phyloP scores from a whole-genome alignment of 441 rosid genomes.

The Populus trichocarpa region DNA sequence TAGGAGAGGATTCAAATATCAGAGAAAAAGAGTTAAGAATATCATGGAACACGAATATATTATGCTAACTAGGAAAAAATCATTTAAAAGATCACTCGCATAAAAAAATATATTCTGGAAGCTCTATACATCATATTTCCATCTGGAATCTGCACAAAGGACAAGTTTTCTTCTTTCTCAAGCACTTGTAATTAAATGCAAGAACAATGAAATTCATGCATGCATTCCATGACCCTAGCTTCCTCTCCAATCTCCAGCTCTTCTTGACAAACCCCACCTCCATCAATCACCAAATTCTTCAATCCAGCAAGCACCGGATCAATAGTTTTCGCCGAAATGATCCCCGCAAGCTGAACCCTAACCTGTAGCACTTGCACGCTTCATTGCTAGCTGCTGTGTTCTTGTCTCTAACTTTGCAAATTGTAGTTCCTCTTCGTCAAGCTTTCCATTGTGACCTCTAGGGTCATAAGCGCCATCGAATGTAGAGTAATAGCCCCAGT shows the following conservation, averaged over 20 bases:
- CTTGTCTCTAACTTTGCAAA: background rate
- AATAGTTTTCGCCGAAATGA: slow-evolving; percentile 6
- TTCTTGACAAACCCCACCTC: slow-evolving; percentile 21
- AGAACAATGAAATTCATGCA: slow-evolving; percentile 20
- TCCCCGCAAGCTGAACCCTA: slow-evolving; percentile 8
- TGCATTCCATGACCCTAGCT: slow-evolving; percentile 20
- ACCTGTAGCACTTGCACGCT: background rate
- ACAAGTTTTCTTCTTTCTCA: slow-evolving; percentile 8
- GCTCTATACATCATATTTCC: slow-evolving; percentile 8
- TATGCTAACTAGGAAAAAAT: too few species aligned
- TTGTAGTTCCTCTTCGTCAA: background rate
- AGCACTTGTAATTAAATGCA: slow-evolving; percentile 17
- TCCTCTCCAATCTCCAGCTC: slow-evolving; percentile 19
- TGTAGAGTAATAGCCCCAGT: background rate
- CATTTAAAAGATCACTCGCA: too few species aligned
- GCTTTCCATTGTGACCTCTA: background rate
- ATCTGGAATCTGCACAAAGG: slow-evolving; percentile 21
- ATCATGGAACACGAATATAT: too few species aligned
- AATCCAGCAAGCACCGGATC: slow-evolving; percentile 14
- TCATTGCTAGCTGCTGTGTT: slow-evolving; percentile 9
- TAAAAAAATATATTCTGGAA: too few species aligned
- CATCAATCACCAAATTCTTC: background rate
- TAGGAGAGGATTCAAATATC: too few species aligned
- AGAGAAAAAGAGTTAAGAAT: too few species aligned
- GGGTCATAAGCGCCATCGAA: background rate